These are phyloP conservation scores for Zoysia matrella DNA, from an alignment of 202 grass and related monocot species.

Conservation along the genomic window DNA sequence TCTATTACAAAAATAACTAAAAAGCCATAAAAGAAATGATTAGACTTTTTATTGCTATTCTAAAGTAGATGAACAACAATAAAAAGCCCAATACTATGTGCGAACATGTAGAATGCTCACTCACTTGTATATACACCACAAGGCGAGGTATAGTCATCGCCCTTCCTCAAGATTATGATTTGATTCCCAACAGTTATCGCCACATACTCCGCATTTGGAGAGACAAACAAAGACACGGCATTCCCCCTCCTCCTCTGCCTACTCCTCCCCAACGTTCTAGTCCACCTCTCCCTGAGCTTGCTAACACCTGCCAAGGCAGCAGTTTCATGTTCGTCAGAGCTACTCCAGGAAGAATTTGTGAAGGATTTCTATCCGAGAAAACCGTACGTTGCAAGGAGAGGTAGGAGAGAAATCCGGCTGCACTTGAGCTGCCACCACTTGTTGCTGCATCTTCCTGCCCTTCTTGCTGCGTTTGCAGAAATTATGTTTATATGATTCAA, in stretches of 20 bases:
- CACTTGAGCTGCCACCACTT: constrained; percentile 31
- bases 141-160: constrained; percentile 64
- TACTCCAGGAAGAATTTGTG: neutral
- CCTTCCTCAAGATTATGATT: constrained; percentile 67
- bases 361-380: neutral
- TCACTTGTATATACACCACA: constrained; percentile 73
- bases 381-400: constrained; percentile 71
- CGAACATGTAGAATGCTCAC: constrained; percentile 24
- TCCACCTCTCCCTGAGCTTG: constrained; percentile 73
- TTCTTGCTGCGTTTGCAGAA: constrained; percentile 37
- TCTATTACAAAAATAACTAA: neutral
- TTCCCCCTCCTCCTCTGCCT: constrained; percentile 48
- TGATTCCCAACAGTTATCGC: constrained; percentile 61
- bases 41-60: neutral
- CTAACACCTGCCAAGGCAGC: constrained; percentile 60
- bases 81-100: neutral
- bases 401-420: constrained; percentile 63
- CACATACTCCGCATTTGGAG: constrained; percentile 62
- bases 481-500: constrained; percentile 1
- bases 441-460: constrained; percentile 14
- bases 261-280: constrained; percentile 25
- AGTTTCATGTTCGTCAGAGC: constrained; percentile 19
- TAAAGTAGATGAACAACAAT: neutral
- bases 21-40: neutral
- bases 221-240: constrained; percentile 57